Percentiles rank a stretch among this genome's conserved stretches.
These are phyloP conservation scores for Oryza rufipogon DNA, from an alignment of 176 grass and related monocot genomes.

Conservation along the genomic window DNA sequence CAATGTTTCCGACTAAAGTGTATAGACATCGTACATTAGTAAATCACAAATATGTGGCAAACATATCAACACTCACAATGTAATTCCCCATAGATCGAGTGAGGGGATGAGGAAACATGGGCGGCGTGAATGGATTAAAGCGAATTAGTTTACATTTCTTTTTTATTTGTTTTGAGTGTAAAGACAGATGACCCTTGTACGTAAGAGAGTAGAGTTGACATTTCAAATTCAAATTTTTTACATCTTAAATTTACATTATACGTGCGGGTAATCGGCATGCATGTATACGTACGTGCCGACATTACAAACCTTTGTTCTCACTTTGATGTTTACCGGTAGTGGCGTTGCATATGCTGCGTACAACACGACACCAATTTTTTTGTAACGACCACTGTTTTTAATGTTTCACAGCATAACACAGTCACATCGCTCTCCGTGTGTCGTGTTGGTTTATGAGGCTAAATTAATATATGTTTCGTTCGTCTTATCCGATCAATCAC, in stretches of 20 bases:
- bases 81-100: no score
- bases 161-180: no score
- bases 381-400: neutral
- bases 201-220: neutral
- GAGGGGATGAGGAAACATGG: neutral
- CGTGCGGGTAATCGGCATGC: neutral
- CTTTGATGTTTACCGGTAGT: neutral
- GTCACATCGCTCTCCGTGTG: neutral
- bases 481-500: neutral
- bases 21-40: neutral
- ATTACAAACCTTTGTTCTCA: neutral
- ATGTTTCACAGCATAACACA: neutral
- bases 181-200: neutral
- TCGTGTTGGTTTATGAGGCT: neutral
- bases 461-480: neutral
- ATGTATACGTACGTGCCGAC: neutral
- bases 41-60: neutral
- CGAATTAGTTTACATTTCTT: no score
- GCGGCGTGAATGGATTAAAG: neutral
- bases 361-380: neutral
- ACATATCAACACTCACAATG: no score
- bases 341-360: neutral
- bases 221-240: neutral
- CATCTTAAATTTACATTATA: neutral
- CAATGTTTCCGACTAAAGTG: no score